Evolutionary conservation across 139 green algal genomes (phyloP).

Genomic region (Raphidocelis subcapitata): DNA sequence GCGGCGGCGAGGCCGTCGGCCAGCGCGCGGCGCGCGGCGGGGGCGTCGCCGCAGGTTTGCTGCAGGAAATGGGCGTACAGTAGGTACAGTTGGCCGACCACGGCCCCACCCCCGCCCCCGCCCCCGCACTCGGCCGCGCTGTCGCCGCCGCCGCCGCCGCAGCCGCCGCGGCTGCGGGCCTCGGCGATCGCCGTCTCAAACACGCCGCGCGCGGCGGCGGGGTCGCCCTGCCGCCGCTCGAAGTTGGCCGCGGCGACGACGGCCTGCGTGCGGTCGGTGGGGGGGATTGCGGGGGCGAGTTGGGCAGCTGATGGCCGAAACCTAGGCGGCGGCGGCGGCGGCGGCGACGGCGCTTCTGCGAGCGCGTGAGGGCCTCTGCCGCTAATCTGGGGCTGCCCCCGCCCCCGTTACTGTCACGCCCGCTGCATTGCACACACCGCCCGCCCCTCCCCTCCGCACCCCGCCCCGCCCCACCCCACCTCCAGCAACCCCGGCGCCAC

Average conservation of each 20-base stretch:
- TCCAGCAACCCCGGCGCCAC: slow-evolving; percentile 61
- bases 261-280: slow-evolving; percentile 18
- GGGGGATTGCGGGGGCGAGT: too few relatives aligned
- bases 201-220: slow-evolving; percentile 39
- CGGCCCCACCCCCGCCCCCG: slow-evolving; percentile 11
- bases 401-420: too few relatives aligned
- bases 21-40: slow-evolving; percentile 48
- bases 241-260: slow-evolving; percentile 65
- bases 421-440: too few relatives aligned
- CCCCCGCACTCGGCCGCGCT: neutral
- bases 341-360: too few relatives aligned
- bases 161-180: slow-evolving; percentile 19
- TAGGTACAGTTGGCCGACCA: slow-evolving; percentile 51
- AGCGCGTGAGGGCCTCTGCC: too few relatives aligned
- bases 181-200: slow-evolving; percentile 50
- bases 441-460: neutral
- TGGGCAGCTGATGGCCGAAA: too few relatives aligned
- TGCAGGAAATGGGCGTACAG: slow-evolving; percentile 69
- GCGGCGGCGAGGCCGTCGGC: slow-evolving; percentile 37
- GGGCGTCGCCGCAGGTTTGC: slow-evolving; percentile 20
- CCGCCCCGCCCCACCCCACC: neutral
- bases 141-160: slow-evolving; percentile 9
- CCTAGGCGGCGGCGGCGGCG: too few relatives aligned
- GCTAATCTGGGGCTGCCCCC: too few relatives aligned
- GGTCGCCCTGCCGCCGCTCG: slow-evolving; percentile 59